Base-by-base conservation (phyloP, 2,329 filamentous ascomycete species). In the Pseudogymnoascus sp. region DNA sequence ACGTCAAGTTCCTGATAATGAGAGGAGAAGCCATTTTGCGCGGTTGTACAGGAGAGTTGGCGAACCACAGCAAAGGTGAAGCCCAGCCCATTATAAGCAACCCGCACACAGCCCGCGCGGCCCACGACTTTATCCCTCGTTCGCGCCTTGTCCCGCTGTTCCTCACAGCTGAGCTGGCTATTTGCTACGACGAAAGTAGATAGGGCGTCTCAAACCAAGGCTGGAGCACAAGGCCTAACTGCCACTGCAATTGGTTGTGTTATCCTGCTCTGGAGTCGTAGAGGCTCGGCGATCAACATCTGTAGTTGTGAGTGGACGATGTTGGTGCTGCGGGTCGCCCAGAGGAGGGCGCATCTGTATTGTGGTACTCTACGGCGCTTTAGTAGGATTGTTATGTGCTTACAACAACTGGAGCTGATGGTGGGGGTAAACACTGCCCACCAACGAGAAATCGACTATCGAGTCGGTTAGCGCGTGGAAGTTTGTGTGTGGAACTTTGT, bases 1-100 rank as follows among this genome's bases (percentile, higher is more conserved):
- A 79, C 50, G 90, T 93, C 67, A 96, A 78, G 75, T 97, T 97
- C 70, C 92, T 91, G 70, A 97, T 84, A 4, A 83, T 89, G 68
- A 96, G 78, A n/a, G 63, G 53, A 16, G 62, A 61, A 14, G 64
- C 59, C 59, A 60, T 60, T 60, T 37, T 38, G 59, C 59, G 59
- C 37, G 59, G 59, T 60, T 10, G 47, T 31, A 8, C 3, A 8
- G 47, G 25, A 53, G 47, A 12, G n/a, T 31, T 31, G 25, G 47
- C 33, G 25, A 53, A 53, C 47, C 47, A 53, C 8, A 18, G 25
- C 2, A 7, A 53, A 53, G 47, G 47, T 53, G 47, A 53, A 53
- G 47, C 47, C 47, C 47, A 53, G 25, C 47, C 47, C 47, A 53
- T 53, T 53, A 53, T 53, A 53, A 53, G 18, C 47, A 53, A 4